Base-by-base conservation (phyloP, 129 eudicot genomes). In the Artemisia argyi region DNA sequence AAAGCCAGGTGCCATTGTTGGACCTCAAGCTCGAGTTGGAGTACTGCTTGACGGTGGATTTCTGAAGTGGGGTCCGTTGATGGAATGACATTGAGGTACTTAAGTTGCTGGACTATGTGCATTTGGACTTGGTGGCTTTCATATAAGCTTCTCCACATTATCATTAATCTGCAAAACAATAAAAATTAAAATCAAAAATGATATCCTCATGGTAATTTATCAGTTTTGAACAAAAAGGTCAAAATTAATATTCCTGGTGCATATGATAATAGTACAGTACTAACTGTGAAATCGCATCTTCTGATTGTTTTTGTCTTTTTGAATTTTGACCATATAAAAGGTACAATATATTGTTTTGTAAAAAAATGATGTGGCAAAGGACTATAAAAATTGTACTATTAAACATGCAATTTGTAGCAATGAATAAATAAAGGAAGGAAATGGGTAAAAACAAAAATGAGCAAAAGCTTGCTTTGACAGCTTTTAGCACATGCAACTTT, bases 91-190 rank as follows among this genome's bases (percentile, higher is more conserved):
- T 82, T 76, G 72, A 93, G 90, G 79, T 87, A 90, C 80, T 90
- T 93, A 80, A 93, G 89, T 76, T 93, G 98, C 59, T 93, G 92
- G 55, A 90, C 97, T 72, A 93, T 93, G 86, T 87, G 96, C 75
- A 72, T 80, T 77, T 93, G 98, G 67, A 89, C 98, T 53, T 93
- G 98, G 84, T 93, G 98, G 83, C 86, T 80, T 81, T 93, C 96
- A 49, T 89, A 90, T 87, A 93, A 85, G 83, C 92, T 87, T 79
- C 95, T 87, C 98, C 98, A 93, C 98, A 93, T 90, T 81, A 72
- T 61, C 96, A 84, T 87, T 55, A 87, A 84, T 68, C 98, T 93
- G 83, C n/a, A 81, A 53, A 24, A 63, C 52, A 35, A 62, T 63
- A 56, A 19, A n/a, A 39, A 1, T 5, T 35, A 39, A 39, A 30